Percentiles rank a stretch among this genome's conserved stretches.
These are phyloP conservation scores for Neolentinus lepideus DNA, from an alignment of 1,284 basidiomycete species.

Conservation along the genomic window DNA sequence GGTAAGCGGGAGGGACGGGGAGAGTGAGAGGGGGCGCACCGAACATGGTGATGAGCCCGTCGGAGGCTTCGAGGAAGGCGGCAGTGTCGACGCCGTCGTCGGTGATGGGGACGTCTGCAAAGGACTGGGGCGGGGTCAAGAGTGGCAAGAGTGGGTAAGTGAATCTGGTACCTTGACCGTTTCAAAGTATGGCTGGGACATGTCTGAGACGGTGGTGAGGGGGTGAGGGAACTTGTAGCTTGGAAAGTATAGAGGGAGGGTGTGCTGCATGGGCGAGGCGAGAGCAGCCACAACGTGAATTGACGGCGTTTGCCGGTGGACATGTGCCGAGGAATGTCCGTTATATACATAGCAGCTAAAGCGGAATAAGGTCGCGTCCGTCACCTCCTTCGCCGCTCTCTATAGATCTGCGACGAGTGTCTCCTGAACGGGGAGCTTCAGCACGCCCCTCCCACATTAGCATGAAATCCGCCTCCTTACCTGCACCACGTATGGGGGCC, in stretches of 20 bases:
- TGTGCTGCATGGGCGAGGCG: background rate
- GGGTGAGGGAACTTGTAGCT: background rate
- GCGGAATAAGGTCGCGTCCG: too few relatives aligned
- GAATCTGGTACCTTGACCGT: background rate
- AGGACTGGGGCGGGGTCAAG: slow-evolving; percentile 51
- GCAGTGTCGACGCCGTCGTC: slow-evolving; percentile 77
- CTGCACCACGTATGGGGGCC: too few relatives aligned
- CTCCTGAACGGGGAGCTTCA: too few relatives aligned
- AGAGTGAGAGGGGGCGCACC: slow-evolving; percentile 38
- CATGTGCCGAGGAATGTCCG: too few relatives aligned
- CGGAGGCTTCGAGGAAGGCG: slow-evolving; percentile 83
- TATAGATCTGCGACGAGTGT: too few relatives aligned
- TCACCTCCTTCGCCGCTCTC: too few relatives aligned
- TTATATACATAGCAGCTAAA: too few relatives aligned
- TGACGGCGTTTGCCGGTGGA: background rate
- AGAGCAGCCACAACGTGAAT: background rate
- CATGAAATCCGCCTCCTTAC: too few relatives aligned
- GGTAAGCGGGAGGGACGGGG: slow-evolving; percentile 3
- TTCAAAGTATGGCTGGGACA: slow-evolving; percentile 1
- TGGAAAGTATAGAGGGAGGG: background rate
- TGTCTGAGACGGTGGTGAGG: background rate
- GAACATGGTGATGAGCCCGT: slow-evolving; percentile 88
- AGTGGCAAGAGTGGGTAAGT: background rate
- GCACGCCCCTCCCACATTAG: too few relatives aligned
- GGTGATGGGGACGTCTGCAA: slow-evolving; percentile 76